phyloP scores from a whole-genome alignment of 169 alveolate species.

The Plasmodium fragile region DNA sequence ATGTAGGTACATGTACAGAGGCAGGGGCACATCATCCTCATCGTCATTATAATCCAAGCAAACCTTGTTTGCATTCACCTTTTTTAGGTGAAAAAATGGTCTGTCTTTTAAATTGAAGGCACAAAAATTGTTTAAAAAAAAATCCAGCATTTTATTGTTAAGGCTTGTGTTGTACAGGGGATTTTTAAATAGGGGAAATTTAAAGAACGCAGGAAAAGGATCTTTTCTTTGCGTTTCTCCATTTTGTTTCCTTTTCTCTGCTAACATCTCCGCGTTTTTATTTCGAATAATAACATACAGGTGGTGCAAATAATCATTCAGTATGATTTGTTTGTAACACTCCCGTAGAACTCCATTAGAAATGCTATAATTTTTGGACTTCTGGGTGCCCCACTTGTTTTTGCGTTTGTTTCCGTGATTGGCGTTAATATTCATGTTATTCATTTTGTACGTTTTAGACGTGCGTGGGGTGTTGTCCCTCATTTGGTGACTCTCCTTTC shows the following conservation, averaged over 20 bases:
- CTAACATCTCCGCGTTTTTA: constrained; percentile 14
- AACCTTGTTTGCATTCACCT: not conserved
- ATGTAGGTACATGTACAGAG: constrained; percentile 56
- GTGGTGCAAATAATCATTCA: constrained; percentile 51
- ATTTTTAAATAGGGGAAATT: constrained; percentile 22
- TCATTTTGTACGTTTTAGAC: not conserved
- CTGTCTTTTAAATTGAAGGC: constrained; percentile 52
- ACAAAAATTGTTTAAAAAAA: constrained; percentile 52
- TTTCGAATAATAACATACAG: constrained; percentile 32
- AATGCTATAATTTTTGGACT: constrained; percentile 46
- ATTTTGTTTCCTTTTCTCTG: not conserved
- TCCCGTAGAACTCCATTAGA: constrained; percentile 35
- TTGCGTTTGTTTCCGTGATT: not conserved
- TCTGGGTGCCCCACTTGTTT: not conserved
- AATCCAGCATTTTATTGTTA: constrained; percentile 29
- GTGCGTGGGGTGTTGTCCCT: not conserved
- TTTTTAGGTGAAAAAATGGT: constrained; percentile 26
- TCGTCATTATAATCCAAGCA: constrained; percentile 2
- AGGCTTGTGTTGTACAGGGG: not conserved
- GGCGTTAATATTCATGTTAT: not conserved
- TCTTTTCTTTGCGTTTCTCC: not conserved
- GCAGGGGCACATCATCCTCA: constrained; percentile 4
- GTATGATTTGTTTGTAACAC: constrained; percentile 27
- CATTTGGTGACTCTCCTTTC: not conserved
- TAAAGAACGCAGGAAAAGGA: not conserved